Evolutionary conservation across 2,329 filamentous ascomycete species (phyloP), one percentile per base, ranked within the genome.

Genomic region (Monosporascus sp.): DNA sequence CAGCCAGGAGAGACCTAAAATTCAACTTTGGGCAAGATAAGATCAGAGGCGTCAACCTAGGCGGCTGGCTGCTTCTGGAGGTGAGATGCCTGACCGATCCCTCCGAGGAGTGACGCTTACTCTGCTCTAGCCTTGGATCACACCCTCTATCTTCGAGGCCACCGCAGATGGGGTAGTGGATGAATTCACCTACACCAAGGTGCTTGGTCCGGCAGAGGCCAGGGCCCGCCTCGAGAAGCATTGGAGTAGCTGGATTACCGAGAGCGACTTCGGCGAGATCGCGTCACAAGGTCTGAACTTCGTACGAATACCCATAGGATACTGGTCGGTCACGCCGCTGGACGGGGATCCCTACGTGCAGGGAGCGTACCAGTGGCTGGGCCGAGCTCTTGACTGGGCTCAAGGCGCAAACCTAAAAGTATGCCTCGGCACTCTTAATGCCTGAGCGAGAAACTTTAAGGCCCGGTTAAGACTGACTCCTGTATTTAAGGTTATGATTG

Each of bases 51-150:
- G 58, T 62, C 22, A 61, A 60, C 51, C 38, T 61, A n/a, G 59
- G 58, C n/a, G 59, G 58, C 22, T 61, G 59, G 59, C 52, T 61
- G 9, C 52, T 59, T 16, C 53, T 60, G 14, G 24, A 61, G 59
- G 58, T 60, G 17, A 24, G n/a, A 8, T 22, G 26, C 34, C 31
- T 36, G 14, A 19, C 31, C 7, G 14, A 31, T 41, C 19, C 24
- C 3, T 45, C 11, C 4, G 19, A 24, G 17, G 7, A 5, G 17
- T 20, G 48, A 4, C 6, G 44, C 54, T 54, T 49, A 54, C 34
- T 26, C n/a, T 19, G 40, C 72, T 90, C 26, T 87, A 91, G 66
- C 88, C 88, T 1, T 90, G 88, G 67, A 91, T 91, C 61, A 87
- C 84, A 1, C 88, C 88, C 0, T 90, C 87, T 0, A 75, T 88